phyloP scores from a whole-genome alignment of 148 eudicot species.

The Vaccinium macrocarpon region DNA sequence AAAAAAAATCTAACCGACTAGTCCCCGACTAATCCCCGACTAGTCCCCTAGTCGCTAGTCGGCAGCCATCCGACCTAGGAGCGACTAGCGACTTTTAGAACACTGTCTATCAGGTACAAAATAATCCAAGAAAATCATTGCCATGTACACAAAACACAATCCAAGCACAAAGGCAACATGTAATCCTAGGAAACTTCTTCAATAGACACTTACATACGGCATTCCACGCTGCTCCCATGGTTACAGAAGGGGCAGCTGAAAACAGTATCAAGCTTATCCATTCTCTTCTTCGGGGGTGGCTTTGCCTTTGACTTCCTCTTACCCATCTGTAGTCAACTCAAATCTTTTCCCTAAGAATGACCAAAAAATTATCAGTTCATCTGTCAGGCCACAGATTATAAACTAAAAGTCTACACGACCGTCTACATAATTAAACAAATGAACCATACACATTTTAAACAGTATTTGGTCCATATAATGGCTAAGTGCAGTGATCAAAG shows the following conservation, averaged over 20 bases:
- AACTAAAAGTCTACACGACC: background rate
- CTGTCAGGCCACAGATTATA: background rate
- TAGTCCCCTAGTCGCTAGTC: no score
- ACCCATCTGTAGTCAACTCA: slow-evolving; percentile 49
- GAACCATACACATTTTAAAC: background rate
- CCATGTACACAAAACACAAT: background rate
- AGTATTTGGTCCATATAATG: background rate
- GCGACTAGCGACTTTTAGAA: no score
- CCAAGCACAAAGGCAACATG: background rate
- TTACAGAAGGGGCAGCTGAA: slow-evolving; percentile 93
- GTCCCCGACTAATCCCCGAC: no score
- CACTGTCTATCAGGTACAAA: slow-evolving; percentile 11
- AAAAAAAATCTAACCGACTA: no score
- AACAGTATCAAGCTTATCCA: slow-evolving; percentile 89
- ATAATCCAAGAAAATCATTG: background rate
- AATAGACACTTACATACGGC: slow-evolving; percentile 62
- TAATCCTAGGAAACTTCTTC: background rate
- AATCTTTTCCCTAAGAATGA: slow-evolving; percentile 4
- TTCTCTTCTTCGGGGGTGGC: slow-evolving; percentile 85
- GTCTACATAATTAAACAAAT: background rate
- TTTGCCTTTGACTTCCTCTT: slow-evolving; percentile 92
- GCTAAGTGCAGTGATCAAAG: background rate
- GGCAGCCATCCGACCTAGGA: no score
- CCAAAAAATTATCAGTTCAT: background rate
- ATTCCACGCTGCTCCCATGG: slow-evolving; percentile 84